Base-by-base conservation (phyloP, 345 rosid genomes). In the Capsella bursapastoris region DNA sequence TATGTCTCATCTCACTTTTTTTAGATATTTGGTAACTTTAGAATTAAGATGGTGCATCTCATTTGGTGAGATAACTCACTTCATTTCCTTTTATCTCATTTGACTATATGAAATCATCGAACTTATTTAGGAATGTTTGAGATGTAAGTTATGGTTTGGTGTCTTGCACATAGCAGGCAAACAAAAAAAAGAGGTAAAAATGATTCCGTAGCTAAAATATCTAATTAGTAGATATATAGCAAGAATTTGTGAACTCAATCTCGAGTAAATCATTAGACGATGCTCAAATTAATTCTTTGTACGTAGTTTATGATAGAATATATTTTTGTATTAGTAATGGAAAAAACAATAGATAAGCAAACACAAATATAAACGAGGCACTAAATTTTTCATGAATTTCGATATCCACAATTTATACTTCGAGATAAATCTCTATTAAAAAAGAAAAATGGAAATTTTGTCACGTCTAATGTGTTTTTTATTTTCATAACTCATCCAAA, bases 31-130 rank as follows among this genome's bases (percentile, higher is more conserved):
- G 56, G 76, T 43, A 63, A 53, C 63, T 57, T 11, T 56, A 25
- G 3, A 64, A 65, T 73, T 73, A 57, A 41, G 70, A 73, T 73
- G 70, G 45, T 65, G 34, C 72, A 66, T 66, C 66, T 34, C 27
- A 57, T 56, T 48, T 74, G 44, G 32, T 47, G 6, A 64, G 66
- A 37, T 57, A 7, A 56, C 51, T 35, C n/a, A 47, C 8, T 15
- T 11, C 34, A 35, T 15, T 37, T 38, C 61, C 58, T 57, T 27
- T 63, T 13, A 22, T 53, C 53, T 52, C 48, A 32, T 53, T 55
- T 47, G 66, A 35, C 58, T 15, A 22, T 13, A 47, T 27, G n/a
- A 7, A 27, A 60, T 15, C 6, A 25, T 65, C 44, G 3, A 29
- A 4, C 45, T 66, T 57, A 28, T 37, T 57, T 16, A 28, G 66